These are phyloP conservation scores for Apiospora pterosperma DNA, from an alignment of 2,329 filamentous ascomycete species.

Conservation along the genomic window DNA sequence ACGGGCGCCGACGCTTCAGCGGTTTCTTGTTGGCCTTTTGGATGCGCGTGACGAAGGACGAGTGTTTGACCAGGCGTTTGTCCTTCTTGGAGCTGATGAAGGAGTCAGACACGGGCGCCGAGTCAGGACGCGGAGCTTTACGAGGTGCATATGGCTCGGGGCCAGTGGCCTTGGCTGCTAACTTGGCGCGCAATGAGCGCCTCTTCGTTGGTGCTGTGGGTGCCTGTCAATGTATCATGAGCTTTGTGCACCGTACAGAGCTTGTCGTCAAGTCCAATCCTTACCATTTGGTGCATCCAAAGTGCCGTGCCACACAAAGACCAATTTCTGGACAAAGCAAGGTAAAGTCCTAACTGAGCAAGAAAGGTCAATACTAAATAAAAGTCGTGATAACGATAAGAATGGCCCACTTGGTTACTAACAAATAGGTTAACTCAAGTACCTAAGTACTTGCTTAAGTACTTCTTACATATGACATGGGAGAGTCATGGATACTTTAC, in stretches of 20 bases:
- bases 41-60: slow-evolving; percentile 73
- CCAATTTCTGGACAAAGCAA: background rate
- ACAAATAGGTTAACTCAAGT: too few species aligned
- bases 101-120: slow-evolving; percentile 43
- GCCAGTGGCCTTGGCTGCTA: slow-evolving; percentile 42
- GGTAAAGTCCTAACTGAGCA: too few species aligned
- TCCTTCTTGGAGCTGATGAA: slow-evolving; percentile 77
- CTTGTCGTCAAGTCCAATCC: background rate
- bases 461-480: too few species aligned
- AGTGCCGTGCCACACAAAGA: background rate
- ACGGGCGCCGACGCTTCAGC: slow-evolving; percentile 63
- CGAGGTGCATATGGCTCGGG: slow-evolving; percentile 47
- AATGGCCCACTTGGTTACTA: background rate
- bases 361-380: too few species aligned
- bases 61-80: slow-evolving; percentile 80
- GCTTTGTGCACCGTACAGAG: background rate
- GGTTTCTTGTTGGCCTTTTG: slow-evolving; percentile 54
- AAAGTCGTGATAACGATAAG: background rate
- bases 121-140: slow-evolving; percentile 49
- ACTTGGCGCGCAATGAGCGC: slow-evolving; percentile 54
- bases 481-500: too few species aligned
- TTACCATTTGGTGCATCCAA: background rate
- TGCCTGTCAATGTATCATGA: slow-evolving; percentile 24
- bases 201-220: slow-evolving; percentile 48
- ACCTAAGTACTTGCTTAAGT: too few species aligned